These are phyloP conservation scores for Podila verticillata DNA, from an alignment of 192 early-diverging fungal species.

Conservation along the genomic window DNA sequence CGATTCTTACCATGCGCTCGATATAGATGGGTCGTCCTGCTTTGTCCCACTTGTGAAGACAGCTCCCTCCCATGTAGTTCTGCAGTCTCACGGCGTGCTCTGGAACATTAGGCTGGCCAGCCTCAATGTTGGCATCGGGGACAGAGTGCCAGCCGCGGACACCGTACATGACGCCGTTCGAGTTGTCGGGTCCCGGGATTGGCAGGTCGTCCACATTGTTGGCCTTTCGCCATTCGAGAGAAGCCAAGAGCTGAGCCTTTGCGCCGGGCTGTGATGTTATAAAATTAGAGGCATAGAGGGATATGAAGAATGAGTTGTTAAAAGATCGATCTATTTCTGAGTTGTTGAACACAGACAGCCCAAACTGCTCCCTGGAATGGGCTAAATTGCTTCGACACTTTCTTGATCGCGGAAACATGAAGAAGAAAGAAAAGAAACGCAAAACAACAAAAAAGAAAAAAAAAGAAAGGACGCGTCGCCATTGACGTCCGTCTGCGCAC, in stretches of 20 bases:
- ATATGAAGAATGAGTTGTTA: neutral
- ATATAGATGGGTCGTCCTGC: constrained; percentile 91
- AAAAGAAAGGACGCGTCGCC: too few relatives aligned
- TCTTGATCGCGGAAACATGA: too few relatives aligned
- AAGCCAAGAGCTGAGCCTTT: constrained; percentile 64
- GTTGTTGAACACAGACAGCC: neutral
- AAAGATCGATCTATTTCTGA: neutral
- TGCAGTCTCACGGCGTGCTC: constrained; percentile 71
- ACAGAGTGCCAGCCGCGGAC: constrained; percentile 72
- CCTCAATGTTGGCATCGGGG: constrained; percentile 71
- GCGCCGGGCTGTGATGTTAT: constrained; percentile 61
- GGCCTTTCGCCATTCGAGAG: constrained; percentile 68
- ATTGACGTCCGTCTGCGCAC: too few relatives aligned
- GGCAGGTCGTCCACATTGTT: constrained; percentile 68
- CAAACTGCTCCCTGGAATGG: too few relatives aligned
- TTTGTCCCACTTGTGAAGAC: constrained; percentile 91
- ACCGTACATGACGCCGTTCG: constrained; percentile 69
- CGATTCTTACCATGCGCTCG: constrained; percentile 79
- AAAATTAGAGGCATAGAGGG: neutral
- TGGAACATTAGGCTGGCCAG: constrained; percentile 61
- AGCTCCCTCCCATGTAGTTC: constrained; percentile 74
- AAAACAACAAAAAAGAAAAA: too few relatives aligned
- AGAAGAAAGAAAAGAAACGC: too few relatives aligned
- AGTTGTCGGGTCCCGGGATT: constrained; percentile 64
- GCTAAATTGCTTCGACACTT: too few relatives aligned